Conservation (phyloP, 257 asterid species). For the Henckelia pumila region DNA sequence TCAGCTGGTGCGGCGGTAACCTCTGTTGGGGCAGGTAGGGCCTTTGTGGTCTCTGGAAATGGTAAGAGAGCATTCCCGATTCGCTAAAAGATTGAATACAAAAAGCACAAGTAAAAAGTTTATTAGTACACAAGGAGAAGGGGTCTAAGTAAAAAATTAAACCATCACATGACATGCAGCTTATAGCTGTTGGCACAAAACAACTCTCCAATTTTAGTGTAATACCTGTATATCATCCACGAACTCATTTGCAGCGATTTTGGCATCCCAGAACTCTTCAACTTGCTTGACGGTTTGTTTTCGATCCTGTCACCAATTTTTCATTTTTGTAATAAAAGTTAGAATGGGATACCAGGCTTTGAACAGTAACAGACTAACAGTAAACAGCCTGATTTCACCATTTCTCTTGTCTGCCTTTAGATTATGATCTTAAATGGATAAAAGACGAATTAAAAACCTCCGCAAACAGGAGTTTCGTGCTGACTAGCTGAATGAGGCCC, state of each 20-base stretch:
- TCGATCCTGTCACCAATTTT: conserved; percentile 73
- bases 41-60: conserved; percentile 39
- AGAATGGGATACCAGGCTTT: too few relatives aligned
- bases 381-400: too few relatives aligned
- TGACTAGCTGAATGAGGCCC: conserved; percentile 72
- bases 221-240: conserved; percentile 83
- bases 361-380: too few relatives aligned
- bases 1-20: conserved; percentile 17
- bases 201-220: too few relatives aligned
- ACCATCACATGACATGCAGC: too few relatives aligned
- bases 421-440: not conserved
- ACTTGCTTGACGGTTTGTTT: conserved; percentile 68
- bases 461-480: conserved; percentile 88
- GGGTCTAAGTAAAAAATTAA: too few relatives aligned
- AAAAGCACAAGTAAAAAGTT: not conserved
- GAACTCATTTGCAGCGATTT: conserved; percentile 78
- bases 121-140: too few relatives aligned
- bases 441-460: conserved; percentile 53
- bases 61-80: conserved; percentile 92
- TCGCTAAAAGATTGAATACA: conserved; percentile 40
- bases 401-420: not conserved
- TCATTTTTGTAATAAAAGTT: too few relatives aligned
- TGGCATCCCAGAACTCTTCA: conserved; percentile 60
- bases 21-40: conserved; percentile 48
- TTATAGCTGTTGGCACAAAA: not conserved